Evolutionary conservation across 345 rosid genomes (phyloP).

Genomic region (Eucalyptus cloeziana): DNA sequence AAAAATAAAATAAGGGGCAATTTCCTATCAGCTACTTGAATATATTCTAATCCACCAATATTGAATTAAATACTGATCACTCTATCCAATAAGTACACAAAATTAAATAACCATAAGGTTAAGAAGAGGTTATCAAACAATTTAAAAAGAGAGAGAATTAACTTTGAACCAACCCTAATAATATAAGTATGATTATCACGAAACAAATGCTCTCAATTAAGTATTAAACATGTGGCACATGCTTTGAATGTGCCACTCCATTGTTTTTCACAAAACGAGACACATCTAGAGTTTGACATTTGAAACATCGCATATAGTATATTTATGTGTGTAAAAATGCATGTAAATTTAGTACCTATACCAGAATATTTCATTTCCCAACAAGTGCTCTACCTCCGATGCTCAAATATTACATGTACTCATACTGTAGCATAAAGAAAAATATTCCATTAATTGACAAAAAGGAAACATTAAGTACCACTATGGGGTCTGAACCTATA

Average conservation of each 20-base stretch:
- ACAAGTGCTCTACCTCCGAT: background rate
- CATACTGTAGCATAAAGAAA: background rate
- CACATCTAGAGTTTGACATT: background rate
- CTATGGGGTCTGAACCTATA: conserved; percentile 54
- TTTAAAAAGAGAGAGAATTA: background rate
- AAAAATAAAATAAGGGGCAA: background rate
- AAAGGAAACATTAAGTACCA: conserved; percentile 21
- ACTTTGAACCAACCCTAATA: background rate
- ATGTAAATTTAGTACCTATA: background rate
- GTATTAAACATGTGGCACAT: background rate
- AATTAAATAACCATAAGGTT: background rate
- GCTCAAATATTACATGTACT: background rate
- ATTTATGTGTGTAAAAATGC: background rate
- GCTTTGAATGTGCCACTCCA: background rate
- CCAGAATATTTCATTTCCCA: background rate
- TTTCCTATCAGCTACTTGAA: background rate
- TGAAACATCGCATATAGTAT: background rate
- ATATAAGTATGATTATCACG: background rate
- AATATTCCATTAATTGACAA: background rate
- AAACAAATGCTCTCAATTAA: background rate
- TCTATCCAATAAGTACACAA: background rate
- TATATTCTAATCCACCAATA: background rate
- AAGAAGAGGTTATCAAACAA: background rate
- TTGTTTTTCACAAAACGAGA: background rate
- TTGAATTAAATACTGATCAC: background rate